These are phyloP conservation scores for Paradendryphiella salina DNA, from an alignment of 2,329 filamentous ascomycete genomes.

Conservation along the genomic window DNA sequence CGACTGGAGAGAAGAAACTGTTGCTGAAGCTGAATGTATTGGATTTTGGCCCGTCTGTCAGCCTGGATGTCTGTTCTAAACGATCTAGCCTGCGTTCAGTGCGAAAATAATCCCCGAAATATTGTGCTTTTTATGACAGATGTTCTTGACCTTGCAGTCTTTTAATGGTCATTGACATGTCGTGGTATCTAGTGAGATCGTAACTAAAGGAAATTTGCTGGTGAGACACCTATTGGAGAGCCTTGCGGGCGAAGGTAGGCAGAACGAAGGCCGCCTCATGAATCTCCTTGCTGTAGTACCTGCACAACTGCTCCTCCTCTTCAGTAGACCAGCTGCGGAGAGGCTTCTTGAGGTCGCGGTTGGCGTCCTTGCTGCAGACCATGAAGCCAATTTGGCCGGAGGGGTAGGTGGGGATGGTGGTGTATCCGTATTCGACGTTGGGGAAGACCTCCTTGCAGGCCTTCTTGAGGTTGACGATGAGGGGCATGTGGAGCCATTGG, in stretches of 20 bases:
- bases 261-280: constrained; percentile 93
- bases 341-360: constrained; percentile 80
- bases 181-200: constrained; percentile 40
- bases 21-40: not conserved
- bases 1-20: not conserved
- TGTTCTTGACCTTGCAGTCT: constrained; percentile 23
- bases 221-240: constrained; percentile 50
- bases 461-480: constrained; percentile 96
- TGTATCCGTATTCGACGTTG: constrained; percentile 97
- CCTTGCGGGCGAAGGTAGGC: constrained; percentile 89
- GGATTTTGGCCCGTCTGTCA: not conserved
- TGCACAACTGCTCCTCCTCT: constrained; percentile 90
- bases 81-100: not conserved
- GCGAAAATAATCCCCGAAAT: not conserved
- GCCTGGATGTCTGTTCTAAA: not conserved
- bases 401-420: constrained; percentile 98
- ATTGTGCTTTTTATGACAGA: not conserved
- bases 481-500: constrained; percentile 95
- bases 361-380: constrained; percentile 96
- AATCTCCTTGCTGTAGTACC: constrained; percentile 96
- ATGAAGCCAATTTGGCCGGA: constrained; percentile 99
- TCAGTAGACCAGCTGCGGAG: constrained; percentile 78
- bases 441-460: constrained; percentile 97
- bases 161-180: constrained; percentile 31
- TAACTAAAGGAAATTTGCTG: constrained; percentile 19